phyloP scores from a whole-genome alignment of 2,329 filamentous ascomycete species.

The Penicillium brasilianum region DNA sequence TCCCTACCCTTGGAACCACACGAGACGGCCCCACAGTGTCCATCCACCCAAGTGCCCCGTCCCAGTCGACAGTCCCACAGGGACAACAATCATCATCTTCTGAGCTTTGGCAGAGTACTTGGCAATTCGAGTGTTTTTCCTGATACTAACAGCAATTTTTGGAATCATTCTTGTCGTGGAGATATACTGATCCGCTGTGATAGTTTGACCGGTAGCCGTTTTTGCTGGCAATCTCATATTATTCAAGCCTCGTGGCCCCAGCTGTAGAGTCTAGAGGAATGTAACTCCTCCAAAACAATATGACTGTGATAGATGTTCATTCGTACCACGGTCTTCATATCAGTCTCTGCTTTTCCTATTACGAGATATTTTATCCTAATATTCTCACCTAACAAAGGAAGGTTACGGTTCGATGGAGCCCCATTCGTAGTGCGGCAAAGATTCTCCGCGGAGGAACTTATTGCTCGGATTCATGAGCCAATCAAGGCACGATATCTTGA shows the following conservation, averaged over 20 bases:
- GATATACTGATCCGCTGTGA: constrained; percentile 11
- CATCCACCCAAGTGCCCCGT: constrained; percentile 3
- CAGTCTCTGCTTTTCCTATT: too few relatives aligned
- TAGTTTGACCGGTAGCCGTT: constrained; percentile 4
- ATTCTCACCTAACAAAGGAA: too few relatives aligned
- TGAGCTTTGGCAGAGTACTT: constrained; percentile 4
- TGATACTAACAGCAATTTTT: constrained; percentile 1
- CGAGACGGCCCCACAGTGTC: constrained; percentile 5
- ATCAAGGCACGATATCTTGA: too few relatives aligned
- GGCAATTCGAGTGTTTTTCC: not conserved
- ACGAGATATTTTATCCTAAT: too few relatives aligned
- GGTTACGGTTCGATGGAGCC: too few relatives aligned
- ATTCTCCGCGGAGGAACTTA: not conserved
- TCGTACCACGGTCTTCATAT: too few relatives aligned
- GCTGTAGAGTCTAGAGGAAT: too few relatives aligned
- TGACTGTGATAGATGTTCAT: too few relatives aligned
- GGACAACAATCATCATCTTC: constrained; percentile 10
- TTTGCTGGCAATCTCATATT: too few relatives aligned
- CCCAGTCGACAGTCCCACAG: constrained; percentile 5
- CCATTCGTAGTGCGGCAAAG: not conserved
- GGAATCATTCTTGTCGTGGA: constrained; percentile 10
- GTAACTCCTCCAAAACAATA: too few relatives aligned
- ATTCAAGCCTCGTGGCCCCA: too few relatives aligned
- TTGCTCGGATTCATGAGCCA: too few relatives aligned
- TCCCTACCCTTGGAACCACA: constrained; percentile 11